Conservation (phyloP, 352 stramenopile genomes). For the Globisporangium splendens region DNA sequence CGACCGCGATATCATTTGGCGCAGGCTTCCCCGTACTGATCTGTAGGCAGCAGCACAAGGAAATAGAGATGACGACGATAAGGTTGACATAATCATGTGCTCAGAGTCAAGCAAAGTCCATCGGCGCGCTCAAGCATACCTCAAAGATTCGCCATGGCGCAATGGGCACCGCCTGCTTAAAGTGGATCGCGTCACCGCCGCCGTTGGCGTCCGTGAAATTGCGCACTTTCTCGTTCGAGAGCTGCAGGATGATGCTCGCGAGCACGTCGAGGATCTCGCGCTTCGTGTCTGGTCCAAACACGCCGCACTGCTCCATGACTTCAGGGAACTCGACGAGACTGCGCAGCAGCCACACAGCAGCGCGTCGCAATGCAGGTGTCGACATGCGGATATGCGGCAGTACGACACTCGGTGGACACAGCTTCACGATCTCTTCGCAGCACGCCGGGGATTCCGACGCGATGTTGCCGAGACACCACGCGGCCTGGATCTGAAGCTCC, state of each 20-base stretch:
- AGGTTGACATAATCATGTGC: slow-evolving; percentile 11
- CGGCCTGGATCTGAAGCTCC: slow-evolving; percentile 84
- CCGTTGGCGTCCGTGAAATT: slow-evolving; percentile 54
- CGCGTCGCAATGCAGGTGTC: slow-evolving; percentile 71
- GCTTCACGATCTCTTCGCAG: slow-evolving; percentile 70
- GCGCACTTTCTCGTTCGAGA: slow-evolving; percentile 73
- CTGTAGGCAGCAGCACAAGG: slow-evolving; percentile 13
- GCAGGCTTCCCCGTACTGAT: slow-evolving; percentile 73
- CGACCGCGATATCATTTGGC: slow-evolving; percentile 81
- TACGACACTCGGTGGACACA: slow-evolving; percentile 64
- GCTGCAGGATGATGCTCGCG: slow-evolving; percentile 68
- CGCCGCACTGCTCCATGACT: slow-evolving; percentile 49
- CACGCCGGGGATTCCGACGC: slow-evolving; percentile 68
- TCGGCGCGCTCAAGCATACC: slow-evolving; percentile 18
- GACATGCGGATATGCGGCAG: slow-evolving; percentile 83
- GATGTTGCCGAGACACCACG: slow-evolving; percentile 86
- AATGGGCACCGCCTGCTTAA: slow-evolving; percentile 56
- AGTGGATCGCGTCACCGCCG: slow-evolving; percentile 38
- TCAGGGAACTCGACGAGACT: slow-evolving; percentile 85
- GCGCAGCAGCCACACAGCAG: slow-evolving; percentile 78
- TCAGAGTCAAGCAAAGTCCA: not conserved
- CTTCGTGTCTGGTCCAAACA: slow-evolving; percentile 50
- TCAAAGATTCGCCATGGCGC: slow-evolving; percentile 85
- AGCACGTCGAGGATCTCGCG: slow-evolving; percentile 72
- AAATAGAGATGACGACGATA: not conserved